Evolutionary conservation across 768 basidiomycete genomes (phyloP), one percentile per base, ranked within the genome.

Genomic region (Tylopilus plumbeoviolaceoides): DNA sequence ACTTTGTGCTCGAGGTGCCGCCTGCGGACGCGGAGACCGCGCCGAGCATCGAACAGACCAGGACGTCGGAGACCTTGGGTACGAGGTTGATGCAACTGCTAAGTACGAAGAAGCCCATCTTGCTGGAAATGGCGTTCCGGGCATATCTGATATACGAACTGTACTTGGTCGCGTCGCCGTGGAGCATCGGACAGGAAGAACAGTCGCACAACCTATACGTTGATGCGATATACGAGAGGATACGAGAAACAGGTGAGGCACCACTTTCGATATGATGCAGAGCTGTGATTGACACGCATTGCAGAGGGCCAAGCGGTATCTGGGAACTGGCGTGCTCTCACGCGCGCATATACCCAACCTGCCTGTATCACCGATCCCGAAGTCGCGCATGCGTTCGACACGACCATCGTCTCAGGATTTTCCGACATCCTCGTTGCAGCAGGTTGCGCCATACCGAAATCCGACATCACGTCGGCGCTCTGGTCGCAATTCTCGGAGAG

Each of bases 291-390:
- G 7, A 30, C 28, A 30, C 36, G n/a, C 44, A 35, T 9, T n/a
- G 33, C 53, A 77, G 76, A 75, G 58, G 69, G 70, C 8, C 76
- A 76, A 58, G 67, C 75, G 4, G 62, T 76, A 38, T 69, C 74
- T 4, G 71, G 72, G 33, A 61, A 72, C 45, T 78, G 76, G 76
- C 71, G 75, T 5, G 68, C 73, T 2, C 58, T 78, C 20, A 75
- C 74, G 10, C 60, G 59, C 10, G 33, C 57, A 5, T 47, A 70
- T 21, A 47, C 62, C 0, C 28, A 56, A 2, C 56, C 54, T 3
- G 23, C 43, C 2, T 61, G 54, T 30, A 33, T 51, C 15, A 57
- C 51, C 45, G 53, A 68, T 30, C 44, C 48, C 12, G 58, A 30
- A 30, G 28, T 30, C 10, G 28, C 28, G 12, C 33, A 35, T 5